Conservation (phyloP, 345 rosid species). For the Hibiscus mutabilis region DNA sequence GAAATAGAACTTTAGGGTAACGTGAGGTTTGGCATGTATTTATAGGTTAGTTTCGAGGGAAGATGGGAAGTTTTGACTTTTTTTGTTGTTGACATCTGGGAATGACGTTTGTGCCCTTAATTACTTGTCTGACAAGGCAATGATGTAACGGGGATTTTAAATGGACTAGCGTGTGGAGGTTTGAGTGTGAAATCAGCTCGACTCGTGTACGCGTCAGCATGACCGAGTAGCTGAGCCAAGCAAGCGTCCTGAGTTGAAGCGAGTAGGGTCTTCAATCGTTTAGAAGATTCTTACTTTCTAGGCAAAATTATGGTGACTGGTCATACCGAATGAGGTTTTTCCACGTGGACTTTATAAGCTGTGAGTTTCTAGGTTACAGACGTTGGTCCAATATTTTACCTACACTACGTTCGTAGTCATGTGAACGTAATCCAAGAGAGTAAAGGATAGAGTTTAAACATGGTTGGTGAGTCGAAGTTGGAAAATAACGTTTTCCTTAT, state of each 20-base stretch:
- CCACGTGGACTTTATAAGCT: background rate
- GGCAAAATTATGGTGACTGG: background rate
- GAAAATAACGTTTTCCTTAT: background rate
- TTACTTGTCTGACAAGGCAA: slow-evolving; percentile 8
- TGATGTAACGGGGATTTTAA: background rate
- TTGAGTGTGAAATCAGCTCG: background rate
- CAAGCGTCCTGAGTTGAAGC: background rate
- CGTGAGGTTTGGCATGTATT: slow-evolving; percentile 4
- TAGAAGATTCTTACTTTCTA: slow-evolving; percentile 10
- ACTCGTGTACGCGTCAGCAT: slow-evolving; percentile 23
- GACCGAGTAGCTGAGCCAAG: slow-evolving; percentile 24
- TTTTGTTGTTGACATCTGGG: slow-evolving; percentile 26
- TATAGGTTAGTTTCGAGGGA: slow-evolving; percentile 18
- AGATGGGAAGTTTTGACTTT: slow-evolving; percentile 15
- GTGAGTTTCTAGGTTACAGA: background rate
- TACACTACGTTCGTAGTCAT: too few species aligned
- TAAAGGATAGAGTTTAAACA: background rate
- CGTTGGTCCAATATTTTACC: background rate
- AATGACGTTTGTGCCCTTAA: slow-evolving; percentile 30
- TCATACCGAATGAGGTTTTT: background rate
- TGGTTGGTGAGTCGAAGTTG: background rate
- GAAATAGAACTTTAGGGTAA: background rate
- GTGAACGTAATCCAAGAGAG: background rate
- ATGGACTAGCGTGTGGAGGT: background rate
- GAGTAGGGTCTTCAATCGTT: slow-evolving; percentile 10